Conservation (phyloP, 805 yeast species). For the Kodamaea kaohsiungensis region DNA sequence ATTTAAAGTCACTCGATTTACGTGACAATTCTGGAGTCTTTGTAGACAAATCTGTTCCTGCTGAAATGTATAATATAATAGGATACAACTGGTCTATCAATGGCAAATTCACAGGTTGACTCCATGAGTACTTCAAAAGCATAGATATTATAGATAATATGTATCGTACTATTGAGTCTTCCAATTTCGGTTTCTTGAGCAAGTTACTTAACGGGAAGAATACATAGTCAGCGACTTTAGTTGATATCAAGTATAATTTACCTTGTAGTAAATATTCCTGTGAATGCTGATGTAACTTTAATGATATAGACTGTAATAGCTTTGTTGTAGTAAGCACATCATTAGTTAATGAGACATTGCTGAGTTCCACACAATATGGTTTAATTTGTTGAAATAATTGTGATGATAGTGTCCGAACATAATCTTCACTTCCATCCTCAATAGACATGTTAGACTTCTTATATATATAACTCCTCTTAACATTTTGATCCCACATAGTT, state of each 20-base stretch:
- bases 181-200: slow-evolving; percentile 28
- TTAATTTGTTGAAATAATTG: slow-evolving; percentile 29
- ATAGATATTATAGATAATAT: slow-evolving; percentile 31
- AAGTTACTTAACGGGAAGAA: slow-evolving; percentile 40
- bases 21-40: not conserved
- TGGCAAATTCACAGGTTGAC: slow-evolving; percentile 18
- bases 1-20: slow-evolving; percentile 16
- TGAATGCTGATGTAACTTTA: not conserved
- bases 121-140: slow-evolving; percentile 33
- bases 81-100: slow-evolving; percentile 39
- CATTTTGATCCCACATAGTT: not conserved
- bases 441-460: not conserved
- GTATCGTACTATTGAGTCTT: slow-evolving; percentile 19
- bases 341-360: not conserved
- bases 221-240: slow-evolving; percentile 41
- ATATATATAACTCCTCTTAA: not conserved
- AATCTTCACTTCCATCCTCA: not conserved
- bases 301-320: not conserved
- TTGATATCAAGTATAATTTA: slow-evolving; percentile 23
- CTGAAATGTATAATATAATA: slow-evolving; percentile 26
- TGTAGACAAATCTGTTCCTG: slow-evolving; percentile 13
- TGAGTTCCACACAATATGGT: slow-evolving; percentile 32
- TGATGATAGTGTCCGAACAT: slow-evolving; percentile 6
- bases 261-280: not conserved
- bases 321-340: not conserved